Evolutionary conservation across 768 basidiomycete species (phyloP).

Genomic region (Suillus cothurnatus): DNA sequence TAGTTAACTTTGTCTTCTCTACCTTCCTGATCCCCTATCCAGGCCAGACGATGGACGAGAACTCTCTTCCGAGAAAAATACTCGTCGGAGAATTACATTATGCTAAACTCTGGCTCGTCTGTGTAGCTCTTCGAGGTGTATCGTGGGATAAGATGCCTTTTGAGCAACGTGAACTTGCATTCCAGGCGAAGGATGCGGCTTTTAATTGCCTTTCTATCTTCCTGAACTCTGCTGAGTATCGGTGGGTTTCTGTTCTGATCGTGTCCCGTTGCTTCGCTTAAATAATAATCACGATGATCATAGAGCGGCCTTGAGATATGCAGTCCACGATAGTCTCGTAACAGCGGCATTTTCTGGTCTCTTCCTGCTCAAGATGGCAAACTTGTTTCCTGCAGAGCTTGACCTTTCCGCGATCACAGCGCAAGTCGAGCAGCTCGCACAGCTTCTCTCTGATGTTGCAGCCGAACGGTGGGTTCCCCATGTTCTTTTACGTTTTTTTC

Average conservation of each 20-base stretch:
- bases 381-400: constrained; percentile 84
- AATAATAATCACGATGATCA: constrained; percentile 9
- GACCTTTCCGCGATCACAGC: constrained; percentile 74
- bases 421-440: constrained; percentile 90
- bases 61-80: constrained; percentile 83
- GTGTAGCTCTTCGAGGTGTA: constrained; percentile 87
- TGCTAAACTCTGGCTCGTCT: constrained; percentile 93
- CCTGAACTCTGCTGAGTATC: constrained; percentile 76
- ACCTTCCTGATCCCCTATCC: constrained; percentile 5
- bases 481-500: background rate
- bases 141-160: constrained; percentile 97
- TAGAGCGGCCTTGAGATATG: constrained; percentile 88
- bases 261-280: background rate
- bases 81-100: constrained; percentile 89
- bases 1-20: constrained; percentile 14
- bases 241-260: constrained; percentile 46
- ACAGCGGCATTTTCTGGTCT: constrained; percentile 90
- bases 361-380: constrained; percentile 93
- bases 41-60: constrained; percentile 84
- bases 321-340: constrained; percentile 91
- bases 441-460: constrained; percentile 88
- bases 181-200: constrained; percentile 94
- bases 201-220: constrained; percentile 84
- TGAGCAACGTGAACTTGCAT: constrained; percentile 92
- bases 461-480: constrained; percentile 72